Percentiles rank a stretch among this genome's conserved stretches.
phyloP scores from a whole-genome alignment of 1,284 basidiomycete genomes.

The Meripilus lineatus region DNA sequence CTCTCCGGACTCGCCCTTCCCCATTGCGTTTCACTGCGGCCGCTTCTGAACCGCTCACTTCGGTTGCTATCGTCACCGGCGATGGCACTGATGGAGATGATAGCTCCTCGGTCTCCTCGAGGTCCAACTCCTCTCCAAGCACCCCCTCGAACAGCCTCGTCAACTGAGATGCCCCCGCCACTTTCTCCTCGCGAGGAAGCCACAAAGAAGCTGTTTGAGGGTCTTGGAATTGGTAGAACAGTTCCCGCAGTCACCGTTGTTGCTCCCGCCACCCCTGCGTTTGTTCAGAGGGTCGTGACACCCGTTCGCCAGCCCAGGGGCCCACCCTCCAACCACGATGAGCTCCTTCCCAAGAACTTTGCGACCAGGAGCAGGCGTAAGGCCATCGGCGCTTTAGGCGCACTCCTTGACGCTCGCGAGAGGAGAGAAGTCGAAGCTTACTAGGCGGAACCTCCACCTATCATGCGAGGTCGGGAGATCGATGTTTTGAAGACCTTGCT shows the following conservation, averaged over 20 bases:
- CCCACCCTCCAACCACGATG: conserved; percentile 80
- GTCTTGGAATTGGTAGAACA: conserved; percentile 70
- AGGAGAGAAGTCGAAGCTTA: conserved; percentile 58
- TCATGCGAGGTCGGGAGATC: neutral
- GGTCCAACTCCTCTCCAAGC: conserved; percentile 55
- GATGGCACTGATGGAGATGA: conserved; percentile 52
- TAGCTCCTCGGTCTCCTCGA: conserved; percentile 41
- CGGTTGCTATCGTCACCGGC: conserved; percentile 53
- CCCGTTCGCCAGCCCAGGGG: conserved; percentile 81
- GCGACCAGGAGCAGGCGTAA: conserved; percentile 74
- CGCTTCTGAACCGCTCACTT: conserved; percentile 48
- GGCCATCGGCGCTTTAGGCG: conserved; percentile 75
- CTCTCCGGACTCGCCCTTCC: conserved; percentile 57
- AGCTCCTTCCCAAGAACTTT: conserved; percentile 87
- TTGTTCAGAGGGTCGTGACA: conserved; percentile 52
- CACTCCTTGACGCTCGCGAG: conserved; percentile 72
- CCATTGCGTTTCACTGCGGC: conserved; percentile 60
- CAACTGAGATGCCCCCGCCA: conserved; percentile 44
- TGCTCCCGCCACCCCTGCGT: conserved; percentile 21
- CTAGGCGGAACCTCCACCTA: conserved; percentile 31
- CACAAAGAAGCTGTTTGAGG: conserved; percentile 78
- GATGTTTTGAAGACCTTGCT: too few species aligned
- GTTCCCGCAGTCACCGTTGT: conserved; percentile 33
- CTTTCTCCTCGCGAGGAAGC: conserved; percentile 78
- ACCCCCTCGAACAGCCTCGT: conserved; percentile 70